Percentiles rank a stretch among this genome's conserved stretches.
These are phyloP conservation scores for Penicillium roqueforti DNA, from an alignment of 495 filamentous ascomycete species.

Conservation along the genomic window DNA sequence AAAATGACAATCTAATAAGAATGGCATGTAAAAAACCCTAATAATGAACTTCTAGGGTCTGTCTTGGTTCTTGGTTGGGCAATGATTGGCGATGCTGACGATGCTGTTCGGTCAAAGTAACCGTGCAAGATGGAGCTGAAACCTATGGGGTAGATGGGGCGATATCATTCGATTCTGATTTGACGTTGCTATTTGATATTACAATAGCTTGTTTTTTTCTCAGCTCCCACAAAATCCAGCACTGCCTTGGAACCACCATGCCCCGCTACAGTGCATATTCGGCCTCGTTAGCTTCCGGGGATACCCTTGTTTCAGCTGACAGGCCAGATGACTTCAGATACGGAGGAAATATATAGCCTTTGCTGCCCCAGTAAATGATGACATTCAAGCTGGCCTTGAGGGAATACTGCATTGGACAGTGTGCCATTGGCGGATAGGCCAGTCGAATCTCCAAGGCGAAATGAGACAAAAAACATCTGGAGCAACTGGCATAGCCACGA, in stretches of 20 bases:
- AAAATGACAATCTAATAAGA: neutral
- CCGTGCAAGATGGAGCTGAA: slow-evolving; percentile 12
- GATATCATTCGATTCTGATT: slow-evolving; percentile 3
- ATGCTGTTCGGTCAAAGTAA: slow-evolving; percentile 11
- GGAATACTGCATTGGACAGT: neutral
- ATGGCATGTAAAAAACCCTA: neutral
- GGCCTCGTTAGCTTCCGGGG: slow-evolving; percentile 35
- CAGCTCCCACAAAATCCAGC: slow-evolving; percentile 2
- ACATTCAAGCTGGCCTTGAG: neutral
- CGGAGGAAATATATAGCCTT: neutral
- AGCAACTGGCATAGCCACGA: neutral
- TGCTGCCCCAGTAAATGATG: neutral
- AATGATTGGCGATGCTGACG: slow-evolving; percentile 16
- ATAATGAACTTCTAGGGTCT: neutral
- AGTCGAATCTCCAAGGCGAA: neutral
- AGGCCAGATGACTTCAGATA: neutral
- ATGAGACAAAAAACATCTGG: neutral
- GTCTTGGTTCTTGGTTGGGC: neutral
- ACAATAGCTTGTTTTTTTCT: neutral
- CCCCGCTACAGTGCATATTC: slow-evolving; percentile 58
- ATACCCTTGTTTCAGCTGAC: neutral
- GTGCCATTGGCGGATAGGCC: neutral
- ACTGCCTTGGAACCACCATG: neutral
- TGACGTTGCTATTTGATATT: neutral
- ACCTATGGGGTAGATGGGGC: neutral